Conservation (phyloP, 164 flowering plant species). For the Dillenia turbinata region DNA sequence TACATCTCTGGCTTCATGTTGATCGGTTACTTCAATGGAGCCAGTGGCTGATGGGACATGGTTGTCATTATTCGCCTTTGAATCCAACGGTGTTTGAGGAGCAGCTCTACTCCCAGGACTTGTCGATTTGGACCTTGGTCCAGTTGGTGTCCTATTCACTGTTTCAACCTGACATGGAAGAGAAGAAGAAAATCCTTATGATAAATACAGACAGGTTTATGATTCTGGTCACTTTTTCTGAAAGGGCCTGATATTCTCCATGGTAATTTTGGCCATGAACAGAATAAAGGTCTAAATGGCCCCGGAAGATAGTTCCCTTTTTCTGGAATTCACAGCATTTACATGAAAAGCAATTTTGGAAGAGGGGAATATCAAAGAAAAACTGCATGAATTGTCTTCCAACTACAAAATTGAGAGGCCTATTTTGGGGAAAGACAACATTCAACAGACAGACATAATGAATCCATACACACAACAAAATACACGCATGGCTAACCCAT, state of each 20-base stretch:
- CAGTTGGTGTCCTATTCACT: slow-evolving; percentile 14
- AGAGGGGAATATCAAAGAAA: too few relatives aligned
- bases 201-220: neutral
- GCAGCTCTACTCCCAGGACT: slow-evolving; percentile 17
- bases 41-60: slow-evolving; percentile 6
- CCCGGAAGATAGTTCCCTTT: too few relatives aligned
- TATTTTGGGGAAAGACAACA: too few relatives aligned
- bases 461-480: too few relatives aligned
- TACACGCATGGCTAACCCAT: too few relatives aligned
- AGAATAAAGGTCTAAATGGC: neutral
- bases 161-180: slow-evolving; percentile 14
- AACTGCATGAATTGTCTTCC: too few relatives aligned
- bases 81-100: slow-evolving; percentile 9
- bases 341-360: too few relatives aligned
- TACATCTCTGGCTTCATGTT: slow-evolving; percentile 10
- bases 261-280: neutral
- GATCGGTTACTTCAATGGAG: slow-evolving; percentile 4
- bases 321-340: too few relatives aligned
- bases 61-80: slow-evolving; percentile 11
- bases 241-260: neutral
- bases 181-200: neutral
- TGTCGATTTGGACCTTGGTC: slow-evolving; percentile 14
- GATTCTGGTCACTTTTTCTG: neutral
- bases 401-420: too few relatives aligned
- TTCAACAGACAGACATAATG: too few relatives aligned